phyloP scores from a whole-genome alignment of 2,329 filamentous ascomycete genomes.

The Cladosporium sp. region DNA sequence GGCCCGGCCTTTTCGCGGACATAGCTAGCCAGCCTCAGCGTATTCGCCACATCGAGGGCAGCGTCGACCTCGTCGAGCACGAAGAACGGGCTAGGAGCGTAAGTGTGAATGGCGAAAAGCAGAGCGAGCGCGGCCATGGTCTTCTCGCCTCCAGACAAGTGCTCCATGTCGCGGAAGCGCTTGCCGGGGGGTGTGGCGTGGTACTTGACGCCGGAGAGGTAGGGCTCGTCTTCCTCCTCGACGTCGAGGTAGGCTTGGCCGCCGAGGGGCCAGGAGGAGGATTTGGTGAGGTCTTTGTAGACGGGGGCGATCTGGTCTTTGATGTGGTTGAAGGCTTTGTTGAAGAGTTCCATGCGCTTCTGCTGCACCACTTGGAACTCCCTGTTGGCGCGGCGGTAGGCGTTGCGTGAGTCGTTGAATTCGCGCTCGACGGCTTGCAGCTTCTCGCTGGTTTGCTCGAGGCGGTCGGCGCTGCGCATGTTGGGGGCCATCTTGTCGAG shows the following conservation, averaged over 20 bases:
- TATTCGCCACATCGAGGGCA: conserved; percentile 96
- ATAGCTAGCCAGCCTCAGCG: conserved; percentile 93
- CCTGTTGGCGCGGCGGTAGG: conserved; percentile 72
- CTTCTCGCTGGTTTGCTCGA: conserved; percentile 79
- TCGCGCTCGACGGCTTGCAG: conserved; percentile 83
- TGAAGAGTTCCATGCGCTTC: conserved; percentile 84
- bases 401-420: conserved; percentile 76
- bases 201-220: conserved; percentile 94
- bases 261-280: conserved; percentile 86
- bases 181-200: conserved; percentile 98
- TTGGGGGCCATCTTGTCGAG: conserved; percentile 96
- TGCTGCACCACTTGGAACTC: conserved; percentile 79
- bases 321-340: conserved; percentile 92
- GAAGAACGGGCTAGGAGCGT: conserved; percentile 94
- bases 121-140: conserved; percentile 97
- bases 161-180: conserved; percentile 98
- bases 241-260: conserved; percentile 86
- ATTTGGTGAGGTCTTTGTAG: conserved; percentile 92
- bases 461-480: conserved; percentile 88
- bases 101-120: conserved; percentile 93
- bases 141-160: conserved; percentile 94
- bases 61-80: conserved; percentile 98
- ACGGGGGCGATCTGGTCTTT: conserved; percentile 90
- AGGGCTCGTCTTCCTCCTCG: conserved; percentile 94
- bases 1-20: conserved; percentile 90